These are phyloP conservation scores for Peronosclerospora sorghi DNA, from an alignment of 352 stramenopile genomes.

Conservation along the genomic window DNA sequence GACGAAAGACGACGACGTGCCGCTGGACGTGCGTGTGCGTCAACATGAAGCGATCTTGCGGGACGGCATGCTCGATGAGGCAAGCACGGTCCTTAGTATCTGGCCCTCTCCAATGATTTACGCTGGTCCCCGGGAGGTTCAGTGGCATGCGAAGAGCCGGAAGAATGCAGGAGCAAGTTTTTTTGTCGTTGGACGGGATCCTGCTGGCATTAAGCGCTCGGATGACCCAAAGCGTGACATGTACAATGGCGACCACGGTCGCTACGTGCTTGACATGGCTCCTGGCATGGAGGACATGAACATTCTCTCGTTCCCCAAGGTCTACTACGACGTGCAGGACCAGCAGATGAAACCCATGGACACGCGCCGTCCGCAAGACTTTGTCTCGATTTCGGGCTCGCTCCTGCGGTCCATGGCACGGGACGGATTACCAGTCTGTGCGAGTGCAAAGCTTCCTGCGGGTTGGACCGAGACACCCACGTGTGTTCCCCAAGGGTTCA, in stretches of 20 bases:
- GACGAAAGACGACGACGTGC: slow-evolving; percentile 98
- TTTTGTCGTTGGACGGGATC: slow-evolving; percentile 96
- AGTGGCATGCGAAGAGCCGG: slow-evolving; percentile 97
- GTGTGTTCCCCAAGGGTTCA: slow-evolving; percentile 96
- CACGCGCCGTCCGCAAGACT: slow-evolving; percentile 87
- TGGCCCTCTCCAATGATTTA: slow-evolving; percentile 99
- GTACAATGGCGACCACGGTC: slow-evolving; percentile 94
- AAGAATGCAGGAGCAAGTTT: slow-evolving; percentile 94
- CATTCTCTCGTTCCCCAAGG: slow-evolving; percentile 93
- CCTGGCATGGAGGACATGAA: slow-evolving; percentile 92
- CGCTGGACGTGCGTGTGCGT: slow-evolving; percentile 94
- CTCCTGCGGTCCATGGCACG: slow-evolving; percentile 95
- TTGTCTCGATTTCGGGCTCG: slow-evolving; percentile 96
- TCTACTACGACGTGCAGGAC: slow-evolving; percentile 96
- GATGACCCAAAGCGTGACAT: slow-evolving; percentile 90
- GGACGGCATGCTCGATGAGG: slow-evolving; percentile 92
- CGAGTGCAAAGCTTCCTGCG: slow-evolving; percentile 45
- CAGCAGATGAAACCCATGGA: slow-evolving; percentile 97
- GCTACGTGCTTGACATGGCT: slow-evolving; percentile 94
- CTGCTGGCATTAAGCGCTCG: slow-evolving; percentile 96
- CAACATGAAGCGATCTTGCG: slow-evolving; percentile 91
- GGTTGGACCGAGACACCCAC: slow-evolving; percentile 73
- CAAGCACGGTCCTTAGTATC: slow-evolving; percentile 96
- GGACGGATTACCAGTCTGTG: slow-evolving; percentile 89
- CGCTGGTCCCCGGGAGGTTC: slow-evolving; percentile 94